Evolutionary conservation across 345 rosid species (phyloP), one percentile per base, ranked within the genome.

Genomic region (Microthlaspi erraticum): DNA sequence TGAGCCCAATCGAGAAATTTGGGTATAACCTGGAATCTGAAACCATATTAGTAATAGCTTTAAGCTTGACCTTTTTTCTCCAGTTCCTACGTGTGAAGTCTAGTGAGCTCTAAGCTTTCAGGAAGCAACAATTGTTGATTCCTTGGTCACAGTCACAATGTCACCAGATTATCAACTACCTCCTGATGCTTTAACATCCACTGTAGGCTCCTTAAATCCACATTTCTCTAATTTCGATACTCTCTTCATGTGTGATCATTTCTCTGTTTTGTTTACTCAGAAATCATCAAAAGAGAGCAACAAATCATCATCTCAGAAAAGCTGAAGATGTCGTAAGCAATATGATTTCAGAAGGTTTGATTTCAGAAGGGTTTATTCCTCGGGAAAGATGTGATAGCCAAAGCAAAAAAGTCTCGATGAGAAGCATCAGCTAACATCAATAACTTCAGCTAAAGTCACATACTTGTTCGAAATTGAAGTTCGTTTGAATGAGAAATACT

Each of bases 341-440:
- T 81, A 89, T 91, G 97, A 78, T 93, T 64, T 90, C 97, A 12
- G 87, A 84, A 81, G 94, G n/a, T n/a, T n/a, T n/a, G n/a, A n/a
- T n/a, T n/a, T n/a, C n/a, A n/a, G n/a, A n/a, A n/a, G n/a, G 97
- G 44, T 91, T 77, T 69, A 78, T 91, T 57, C 75, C n/a, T 93
- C 55, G 94, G 98, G 38, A 93, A 91, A 83, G 91, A 87, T 59
- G 88, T 88, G 3, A 84, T 86, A 66, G 77, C 77, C 83, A 87
- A 91, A 79, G 97, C 93, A 5, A 91, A 82, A 86, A 73, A n/a
- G 80, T 34, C 58, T 93, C 13, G 97, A 93, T 56, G 92, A 91
- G 76, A 93, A 86, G 77, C 96, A 87, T 80, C 92, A 85, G 63
- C 60, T 91, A 48, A 84, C 96, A 44, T 86, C 96, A 10, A 83